Evolutionary conservation across 495 filamentous ascomycete genomes (phyloP).

Genomic region (Penicillium desertorum): DNA sequence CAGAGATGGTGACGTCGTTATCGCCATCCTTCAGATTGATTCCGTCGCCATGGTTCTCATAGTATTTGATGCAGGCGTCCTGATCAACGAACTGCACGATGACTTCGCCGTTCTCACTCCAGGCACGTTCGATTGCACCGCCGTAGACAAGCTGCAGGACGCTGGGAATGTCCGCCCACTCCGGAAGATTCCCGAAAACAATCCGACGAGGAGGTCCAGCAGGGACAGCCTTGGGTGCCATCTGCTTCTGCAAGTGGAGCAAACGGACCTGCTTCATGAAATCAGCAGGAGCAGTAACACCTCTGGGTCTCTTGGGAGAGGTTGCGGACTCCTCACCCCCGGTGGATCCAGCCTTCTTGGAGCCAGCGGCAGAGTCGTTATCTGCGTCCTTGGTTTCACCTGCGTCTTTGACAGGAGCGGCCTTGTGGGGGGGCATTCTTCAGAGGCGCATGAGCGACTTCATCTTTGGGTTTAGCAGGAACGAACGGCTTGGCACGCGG

Average conservation of each 20-base stretch:
- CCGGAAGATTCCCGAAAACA: constrained; percentile 41
- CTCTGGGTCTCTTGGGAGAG: constrained; percentile 1
- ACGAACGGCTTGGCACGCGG: neutral
- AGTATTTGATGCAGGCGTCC: constrained; percentile 10
- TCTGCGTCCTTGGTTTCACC: neutral
- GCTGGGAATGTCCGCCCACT: constrained; percentile 29
- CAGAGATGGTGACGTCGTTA: neutral
- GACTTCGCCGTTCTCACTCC: constrained; percentile 8
- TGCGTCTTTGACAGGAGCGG: neutral
- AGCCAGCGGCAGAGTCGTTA: no score
- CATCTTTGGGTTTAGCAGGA: neutral
- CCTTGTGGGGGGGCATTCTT: neutral
- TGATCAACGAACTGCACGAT: constrained; percentile 14
- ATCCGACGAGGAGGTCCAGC: constrained; percentile 22
- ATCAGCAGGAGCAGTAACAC: neutral
- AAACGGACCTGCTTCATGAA: constrained; percentile 5
- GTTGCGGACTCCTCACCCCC: neutral
- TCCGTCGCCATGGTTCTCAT: neutral
- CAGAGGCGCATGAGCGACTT: neutral
- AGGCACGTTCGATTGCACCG: constrained; percentile 42
- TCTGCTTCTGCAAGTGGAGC: neutral
- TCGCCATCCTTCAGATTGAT: constrained; percentile 6
- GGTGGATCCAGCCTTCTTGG: neutral
- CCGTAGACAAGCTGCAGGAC: constrained; percentile 46
- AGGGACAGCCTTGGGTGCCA: constrained; percentile 1